Conservation (phyloP, 2,329 filamentous ascomycete genomes). For the Thelonectria blattea region DNA sequence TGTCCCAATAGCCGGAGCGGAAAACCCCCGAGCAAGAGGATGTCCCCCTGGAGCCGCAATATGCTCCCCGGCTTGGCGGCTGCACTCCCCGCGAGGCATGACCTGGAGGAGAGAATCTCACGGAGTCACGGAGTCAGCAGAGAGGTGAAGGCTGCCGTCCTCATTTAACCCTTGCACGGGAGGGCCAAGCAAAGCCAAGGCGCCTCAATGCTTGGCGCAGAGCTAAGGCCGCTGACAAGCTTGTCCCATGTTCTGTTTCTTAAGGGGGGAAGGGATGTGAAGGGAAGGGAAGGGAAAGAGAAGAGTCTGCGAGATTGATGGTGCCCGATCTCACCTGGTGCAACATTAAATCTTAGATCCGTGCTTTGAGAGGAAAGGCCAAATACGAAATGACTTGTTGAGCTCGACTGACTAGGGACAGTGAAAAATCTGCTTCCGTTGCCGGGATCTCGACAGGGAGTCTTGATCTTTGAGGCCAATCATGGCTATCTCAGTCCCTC, state of each 20-base stretch:
- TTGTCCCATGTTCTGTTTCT: not conserved
- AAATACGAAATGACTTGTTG: not conserved
- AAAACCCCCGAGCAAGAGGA: conserved; percentile 9
- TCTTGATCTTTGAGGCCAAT: conserved; percentile 25
- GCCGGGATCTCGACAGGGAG: conserved; percentile 1
- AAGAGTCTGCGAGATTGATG: conserved; percentile 31
- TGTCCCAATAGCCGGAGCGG: not conserved
- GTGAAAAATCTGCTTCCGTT: not conserved
- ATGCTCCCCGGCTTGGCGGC: conserved; percentile 28
- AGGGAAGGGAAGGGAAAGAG: not conserved
- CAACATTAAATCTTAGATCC: conserved; percentile 29
- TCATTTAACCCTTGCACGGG: not conserved
- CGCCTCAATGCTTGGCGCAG: conserved; percentile 18
- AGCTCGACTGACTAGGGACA: not conserved
- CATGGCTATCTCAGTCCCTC: conserved; percentile 13
- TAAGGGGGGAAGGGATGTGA: not conserved
- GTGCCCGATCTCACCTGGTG: conserved; percentile 36
- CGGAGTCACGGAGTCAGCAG: no score
- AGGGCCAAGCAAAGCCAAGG: conserved; percentile 12
- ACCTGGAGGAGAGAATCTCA: no score
- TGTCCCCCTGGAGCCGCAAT: no score
- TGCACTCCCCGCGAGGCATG: not conserved
- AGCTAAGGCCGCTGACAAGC: conserved; percentile 12
- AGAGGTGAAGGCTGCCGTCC: no score
- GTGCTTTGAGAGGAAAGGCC: not conserved